Evolutionary conservation across 371 early-diverging fungal species (phyloP).

Genomic region (Circinella umbellata): DNA sequence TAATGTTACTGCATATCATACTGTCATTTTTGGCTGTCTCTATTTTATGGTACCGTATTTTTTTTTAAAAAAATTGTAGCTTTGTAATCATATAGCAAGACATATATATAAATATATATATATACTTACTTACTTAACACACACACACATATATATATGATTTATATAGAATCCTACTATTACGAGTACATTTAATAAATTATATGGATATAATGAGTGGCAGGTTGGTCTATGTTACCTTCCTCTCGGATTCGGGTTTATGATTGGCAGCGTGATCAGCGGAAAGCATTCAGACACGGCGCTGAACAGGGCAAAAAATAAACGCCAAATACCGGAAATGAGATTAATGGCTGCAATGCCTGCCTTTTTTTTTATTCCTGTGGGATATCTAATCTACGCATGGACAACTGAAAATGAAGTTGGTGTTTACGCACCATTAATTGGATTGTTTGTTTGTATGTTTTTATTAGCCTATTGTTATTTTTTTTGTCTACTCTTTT

Average conservation of each 20-base stretch:
- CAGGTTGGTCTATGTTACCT: constrained; percentile 52
- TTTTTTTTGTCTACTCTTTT: neutral
- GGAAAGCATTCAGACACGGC: constrained; percentile 53
- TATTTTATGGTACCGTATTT: constrained; percentile 29
- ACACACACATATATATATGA: neutral
- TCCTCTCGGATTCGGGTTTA: constrained; percentile 47
- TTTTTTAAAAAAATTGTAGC: neutral
- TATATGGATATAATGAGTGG: constrained; percentile 38
- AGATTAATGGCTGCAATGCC: constrained; percentile 42
- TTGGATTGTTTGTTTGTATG: constrained; percentile 36
- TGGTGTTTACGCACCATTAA: constrained; percentile 26
- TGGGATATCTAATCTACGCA: constrained; percentile 41
- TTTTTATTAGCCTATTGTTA: neutral
- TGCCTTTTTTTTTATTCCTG: constrained; percentile 35
- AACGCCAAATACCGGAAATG: constrained; percentile 34
- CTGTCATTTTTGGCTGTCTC: constrained; percentile 30
- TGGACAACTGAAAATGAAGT: constrained; percentile 36
- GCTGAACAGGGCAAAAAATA: constrained; percentile 26
- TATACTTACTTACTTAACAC: too few relatives aligned
- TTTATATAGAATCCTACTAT: constrained; percentile 40
- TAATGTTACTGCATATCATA: constrained; percentile 28
- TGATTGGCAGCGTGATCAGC: constrained; percentile 50
- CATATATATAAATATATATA: too few relatives aligned
- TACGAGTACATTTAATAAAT: constrained; percentile 32
- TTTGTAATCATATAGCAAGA: neutral